These are phyloP conservation scores for Balamuthia mandrillaris DNA, from an alignment of 208 protist species.

Conservation along the genomic window DNA sequence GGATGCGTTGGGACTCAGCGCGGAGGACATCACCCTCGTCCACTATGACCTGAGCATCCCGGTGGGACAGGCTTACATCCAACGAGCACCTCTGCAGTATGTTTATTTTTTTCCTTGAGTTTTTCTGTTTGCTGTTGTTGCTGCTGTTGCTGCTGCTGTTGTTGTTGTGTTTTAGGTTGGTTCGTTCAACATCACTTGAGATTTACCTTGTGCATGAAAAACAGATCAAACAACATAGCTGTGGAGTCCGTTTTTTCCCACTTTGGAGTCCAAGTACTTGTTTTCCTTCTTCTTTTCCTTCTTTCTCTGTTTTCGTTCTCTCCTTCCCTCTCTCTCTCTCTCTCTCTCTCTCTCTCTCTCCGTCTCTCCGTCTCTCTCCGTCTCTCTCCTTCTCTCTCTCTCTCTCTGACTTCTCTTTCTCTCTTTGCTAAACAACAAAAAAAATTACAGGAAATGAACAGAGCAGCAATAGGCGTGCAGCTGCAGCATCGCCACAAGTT, in stretches of 20 bases:
- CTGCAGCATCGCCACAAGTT: not conserved
- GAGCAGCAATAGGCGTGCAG: constrained; percentile 2
- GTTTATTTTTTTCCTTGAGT: not conserved
- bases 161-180: not conserved
- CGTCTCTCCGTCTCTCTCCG: not conserved
- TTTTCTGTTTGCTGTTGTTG: not conserved
- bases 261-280: not conserved
- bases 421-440: not conserved
- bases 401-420: not conserved
- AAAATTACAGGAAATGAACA: not conserved
- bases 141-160: not conserved
- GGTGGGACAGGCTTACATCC: not conserved
- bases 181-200: not conserved
- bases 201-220: not conserved
- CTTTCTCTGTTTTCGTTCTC: not conserved
- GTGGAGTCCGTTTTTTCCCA: not conserved
- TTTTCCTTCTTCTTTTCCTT: not conserved
- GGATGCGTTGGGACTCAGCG: not conserved
- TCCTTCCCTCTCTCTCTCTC: too few species aligned
- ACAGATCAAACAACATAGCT: not conserved
- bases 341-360: not conserved
- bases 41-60: not conserved
- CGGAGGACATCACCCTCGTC: not conserved
- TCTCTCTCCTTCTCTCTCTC: not conserved
- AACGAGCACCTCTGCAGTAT: not conserved